Percentiles rank a stretch among this genome's conserved stretches.
These are phyloP conservation scores for Neospermospora avenae DNA, from an alignment of 2,329 filamentous ascomycete genomes.

Conservation along the genomic window DNA sequence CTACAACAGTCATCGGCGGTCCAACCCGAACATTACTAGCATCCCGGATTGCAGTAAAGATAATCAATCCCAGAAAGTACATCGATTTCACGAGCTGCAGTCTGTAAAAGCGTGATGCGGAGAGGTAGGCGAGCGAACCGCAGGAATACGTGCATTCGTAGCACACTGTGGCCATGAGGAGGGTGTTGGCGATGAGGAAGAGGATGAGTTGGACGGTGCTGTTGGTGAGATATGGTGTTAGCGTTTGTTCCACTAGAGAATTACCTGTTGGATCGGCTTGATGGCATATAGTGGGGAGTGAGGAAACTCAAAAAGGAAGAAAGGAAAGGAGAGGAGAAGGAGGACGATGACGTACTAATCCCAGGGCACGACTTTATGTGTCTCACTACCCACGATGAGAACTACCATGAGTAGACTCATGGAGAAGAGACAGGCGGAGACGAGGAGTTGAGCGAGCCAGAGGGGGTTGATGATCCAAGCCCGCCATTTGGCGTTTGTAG, in stretches of 20 bases:
- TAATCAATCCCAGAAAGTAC: background rate
- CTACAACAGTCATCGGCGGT: background rate
- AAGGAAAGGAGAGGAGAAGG: background rate
- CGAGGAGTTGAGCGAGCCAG: background rate
- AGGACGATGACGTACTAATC: background rate
- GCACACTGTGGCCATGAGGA: background rate
- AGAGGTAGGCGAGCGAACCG: background rate
- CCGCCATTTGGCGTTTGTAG: slow-evolving; percentile 1
- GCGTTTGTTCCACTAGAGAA: background rate
- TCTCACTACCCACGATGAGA: background rate
- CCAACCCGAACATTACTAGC: background rate
- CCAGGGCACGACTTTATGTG: background rate
- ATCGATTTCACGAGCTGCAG: background rate
- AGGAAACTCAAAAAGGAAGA: background rate
- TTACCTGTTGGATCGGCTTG: too few relatives aligned
- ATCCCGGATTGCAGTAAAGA: background rate
- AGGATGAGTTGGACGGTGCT: background rate
- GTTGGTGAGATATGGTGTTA: background rate
- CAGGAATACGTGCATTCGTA: slow-evolving; percentile 1
- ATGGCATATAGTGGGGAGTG: background rate
- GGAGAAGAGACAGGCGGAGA: background rate
- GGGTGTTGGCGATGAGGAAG: background rate
- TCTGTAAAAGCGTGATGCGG: background rate
- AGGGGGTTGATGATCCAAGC: background rate
- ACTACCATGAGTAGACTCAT: background rate